A percentile compares a stretch with the other conserved stretches of the same genome.
Evolutionary conservation across 768 basidiomycete genomes (phyloP).

Genomic region (Suillus tomentosus): DNA sequence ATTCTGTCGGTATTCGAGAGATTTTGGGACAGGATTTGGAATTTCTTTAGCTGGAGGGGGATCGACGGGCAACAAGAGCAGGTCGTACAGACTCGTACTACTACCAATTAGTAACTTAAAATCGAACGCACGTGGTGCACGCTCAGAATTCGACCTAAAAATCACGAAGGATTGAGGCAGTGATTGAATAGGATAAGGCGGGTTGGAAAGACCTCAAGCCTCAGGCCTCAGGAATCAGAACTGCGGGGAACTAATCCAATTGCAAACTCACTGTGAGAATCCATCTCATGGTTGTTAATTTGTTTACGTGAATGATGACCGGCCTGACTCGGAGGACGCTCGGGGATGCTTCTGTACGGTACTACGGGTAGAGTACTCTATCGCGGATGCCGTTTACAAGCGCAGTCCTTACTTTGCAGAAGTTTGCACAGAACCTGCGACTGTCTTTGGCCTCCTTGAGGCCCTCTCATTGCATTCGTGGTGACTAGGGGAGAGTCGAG

Average conservation of each 20-base stretch:
- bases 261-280: neutral
- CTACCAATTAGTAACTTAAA: constrained; percentile 35
- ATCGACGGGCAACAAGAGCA: constrained; percentile 60
- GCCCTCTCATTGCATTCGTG: neutral
- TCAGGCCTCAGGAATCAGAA: constrained; percentile 42
- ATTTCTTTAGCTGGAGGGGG: constrained; percentile 75
- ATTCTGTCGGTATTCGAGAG: constrained; percentile 60
- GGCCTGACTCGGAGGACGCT: no score
- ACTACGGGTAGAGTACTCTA: no score
- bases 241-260: neutral
- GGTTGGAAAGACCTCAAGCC: constrained; percentile 52
- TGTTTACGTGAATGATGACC: no score
- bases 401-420: no score
- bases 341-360: no score
- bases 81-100: constrained; percentile 9
- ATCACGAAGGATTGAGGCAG: constrained; percentile 56
- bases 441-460: neutral
- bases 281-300: no score
- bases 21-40: constrained; percentile 80
- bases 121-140: constrained; percentile 64
- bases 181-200: constrained; percentile 49
- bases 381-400: neutral
- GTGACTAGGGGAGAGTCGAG: neutral
- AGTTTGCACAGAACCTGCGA: no score
- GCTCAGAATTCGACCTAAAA: constrained; percentile 46